Conservation (phyloP, 2,329 filamentous ascomycete genomes). For the Diaporthe batatas region DNA sequence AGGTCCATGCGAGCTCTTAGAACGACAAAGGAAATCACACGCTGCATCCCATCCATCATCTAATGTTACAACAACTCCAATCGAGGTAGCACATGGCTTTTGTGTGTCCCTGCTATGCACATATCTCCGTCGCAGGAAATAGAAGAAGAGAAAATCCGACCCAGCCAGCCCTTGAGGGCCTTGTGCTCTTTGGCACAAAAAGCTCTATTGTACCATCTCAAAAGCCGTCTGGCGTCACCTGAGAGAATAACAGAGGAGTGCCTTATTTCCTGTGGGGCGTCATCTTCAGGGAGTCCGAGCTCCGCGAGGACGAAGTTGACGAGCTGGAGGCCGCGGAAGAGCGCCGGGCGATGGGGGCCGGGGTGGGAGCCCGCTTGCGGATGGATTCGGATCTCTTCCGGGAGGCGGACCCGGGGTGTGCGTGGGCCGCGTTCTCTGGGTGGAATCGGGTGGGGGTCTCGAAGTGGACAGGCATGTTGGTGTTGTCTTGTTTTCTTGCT, state of each 20-base stretch:
- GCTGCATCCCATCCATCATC: slow-evolving; percentile 13
- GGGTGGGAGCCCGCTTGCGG: slow-evolving; percentile 37
- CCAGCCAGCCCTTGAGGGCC: slow-evolving; percentile 13
- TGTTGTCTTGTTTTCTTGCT: neutral
- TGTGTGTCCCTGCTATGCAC: slow-evolving; percentile 25
- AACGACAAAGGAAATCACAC: slow-evolving; percentile 19
- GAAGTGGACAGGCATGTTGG: slow-evolving; percentile 41
- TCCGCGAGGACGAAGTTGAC: slow-evolving; percentile 21
- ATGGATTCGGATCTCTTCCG: slow-evolving; percentile 34
- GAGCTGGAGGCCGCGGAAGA: slow-evolving; percentile 32
- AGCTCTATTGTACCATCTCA: neutral
- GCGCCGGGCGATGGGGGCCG: slow-evolving; percentile 36
- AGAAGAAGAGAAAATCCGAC: neutral
- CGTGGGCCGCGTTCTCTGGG: slow-evolving; percentile 38
- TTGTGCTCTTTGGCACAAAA: neutral
- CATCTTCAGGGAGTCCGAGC: slow-evolving; percentile 32
- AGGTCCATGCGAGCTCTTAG: neutral
- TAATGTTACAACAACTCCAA: slow-evolving; percentile 9
- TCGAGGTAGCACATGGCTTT: slow-evolving; percentile 20
- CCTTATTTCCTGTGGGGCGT: slow-evolving; percentile 31
- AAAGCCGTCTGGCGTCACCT: neutral
- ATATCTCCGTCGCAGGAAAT: neutral
- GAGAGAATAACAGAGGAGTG: neutral
- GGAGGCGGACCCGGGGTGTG: slow-evolving; percentile 33
- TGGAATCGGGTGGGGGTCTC: slow-evolving; percentile 39